Percentiles rank a stretch among this genome's conserved stretches.
Conservation (phyloP, 495 filamentous ascomycete species). For the Talaromyces stipitatus region DNA sequence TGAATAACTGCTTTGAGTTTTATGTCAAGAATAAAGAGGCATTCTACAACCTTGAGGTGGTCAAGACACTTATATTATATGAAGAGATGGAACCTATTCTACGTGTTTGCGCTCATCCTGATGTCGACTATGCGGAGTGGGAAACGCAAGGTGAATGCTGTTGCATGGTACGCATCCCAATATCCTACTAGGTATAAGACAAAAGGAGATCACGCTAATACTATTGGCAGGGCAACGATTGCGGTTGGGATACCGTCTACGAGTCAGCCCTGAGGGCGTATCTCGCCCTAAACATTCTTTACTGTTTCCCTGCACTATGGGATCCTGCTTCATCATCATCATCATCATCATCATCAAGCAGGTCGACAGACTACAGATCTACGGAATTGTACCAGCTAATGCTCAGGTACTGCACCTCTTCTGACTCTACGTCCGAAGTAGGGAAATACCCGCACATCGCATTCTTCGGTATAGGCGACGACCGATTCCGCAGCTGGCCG, state of each 20-base stretch:
- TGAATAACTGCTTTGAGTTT: background rate
- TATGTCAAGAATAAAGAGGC: constrained; percentile 1
- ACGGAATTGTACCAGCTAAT: constrained; percentile 12
- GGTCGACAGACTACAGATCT: constrained; percentile 13
- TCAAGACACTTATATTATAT: constrained; percentile 15
- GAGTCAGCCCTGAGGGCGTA: constrained; percentile 10
- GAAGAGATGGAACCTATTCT: constrained; percentile 18
- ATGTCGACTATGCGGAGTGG: constrained; percentile 7
- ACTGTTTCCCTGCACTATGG: constrained; percentile 13
- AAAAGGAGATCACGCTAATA: background rate
- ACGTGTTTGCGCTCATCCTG: constrained; percentile 11
- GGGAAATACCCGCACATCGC: background rate
- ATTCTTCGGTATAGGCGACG: background rate
- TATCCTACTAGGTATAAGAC: background rate
- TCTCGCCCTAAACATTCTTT: constrained; percentile 11
- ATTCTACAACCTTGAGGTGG: constrained; percentile 16
- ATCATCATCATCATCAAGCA: constrained; percentile 1
- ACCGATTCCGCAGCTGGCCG: background rate
- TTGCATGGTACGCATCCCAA: background rate
- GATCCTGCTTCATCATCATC: too few relatives aligned
- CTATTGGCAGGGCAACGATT: background rate
- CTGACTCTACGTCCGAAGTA: background rate
- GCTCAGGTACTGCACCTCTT: background rate
- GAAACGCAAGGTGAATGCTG: constrained; percentile 1
- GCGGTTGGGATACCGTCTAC: constrained; percentile 13